Evolutionary conservation across 768 basidiomycete genomes (phyloP), one percentile per base, ranked within the genome.

Genomic region (Mycena pura): DNA sequence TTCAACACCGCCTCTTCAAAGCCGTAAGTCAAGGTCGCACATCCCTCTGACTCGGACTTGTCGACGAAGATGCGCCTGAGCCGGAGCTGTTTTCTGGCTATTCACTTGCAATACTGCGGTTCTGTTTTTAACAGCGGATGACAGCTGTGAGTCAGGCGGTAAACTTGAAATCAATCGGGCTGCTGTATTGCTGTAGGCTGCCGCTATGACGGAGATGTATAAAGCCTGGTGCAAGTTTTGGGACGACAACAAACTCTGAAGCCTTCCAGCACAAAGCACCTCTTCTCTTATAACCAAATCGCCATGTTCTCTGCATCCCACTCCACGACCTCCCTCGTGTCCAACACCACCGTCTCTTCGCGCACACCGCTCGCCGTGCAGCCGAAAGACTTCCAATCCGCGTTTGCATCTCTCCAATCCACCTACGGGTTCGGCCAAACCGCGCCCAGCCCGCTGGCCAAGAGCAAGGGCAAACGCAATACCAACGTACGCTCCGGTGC

Each of bases 241-340:
- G 31, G 44, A 19, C 15, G 40, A 49, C 45, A 53, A 48, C 45
- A 60, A 40, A 41, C 2, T 21, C 56, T 41, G 36, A 22, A 50
- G 44, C 51, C 22, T 21, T 27, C 13, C 50, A 40, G 38, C 24
- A 9, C 32, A 24, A 25, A 27, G 28, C 21, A 1, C 25, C 31
- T 47, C 19, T 19, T n/a, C 38, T 25, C 28, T 31, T 19, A 48
- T 13, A 25, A 5, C 34, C n/a, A 36, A n/a, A 11, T 21, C 31
- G 15, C n/a, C 11, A 60, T 60, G 59, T 41, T 8, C 31, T 50
- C 32, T 17, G 34, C 52, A 50, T 56, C 53, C 45, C 49, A 6
- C 47, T 62, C 60, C n/a, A 54, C 47, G 25, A 14, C 47, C 24
- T 49, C 54, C 13, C 54, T 57, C 54, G 60, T 51, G 50, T 60